phyloP scores from a whole-genome alignment of 768 basidiomycete species.

The Lactarius quietus region DNA sequence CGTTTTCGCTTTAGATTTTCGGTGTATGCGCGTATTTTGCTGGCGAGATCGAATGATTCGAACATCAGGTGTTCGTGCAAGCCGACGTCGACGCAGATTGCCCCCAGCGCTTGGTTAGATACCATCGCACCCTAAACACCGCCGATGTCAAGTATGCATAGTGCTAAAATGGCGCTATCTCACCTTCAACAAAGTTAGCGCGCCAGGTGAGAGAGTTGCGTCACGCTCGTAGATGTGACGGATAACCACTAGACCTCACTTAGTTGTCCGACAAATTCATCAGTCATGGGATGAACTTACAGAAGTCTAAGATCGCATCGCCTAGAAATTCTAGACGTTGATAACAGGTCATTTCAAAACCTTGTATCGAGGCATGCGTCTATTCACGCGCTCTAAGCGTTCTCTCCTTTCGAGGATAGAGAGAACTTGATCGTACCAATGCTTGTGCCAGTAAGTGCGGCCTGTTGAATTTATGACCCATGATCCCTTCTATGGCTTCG shows the following conservation, averaged over 20 bases:
- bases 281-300: constrained; percentile 41
- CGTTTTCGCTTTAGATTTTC: constrained; percentile 44
- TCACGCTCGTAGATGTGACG: constrained; percentile 65
- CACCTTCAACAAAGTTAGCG: constrained; percentile 77
- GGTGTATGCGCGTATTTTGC: constrained; percentile 52
- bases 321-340: constrained; percentile 83
- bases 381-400: constrained; percentile 31
- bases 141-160: constrained; percentile 7
- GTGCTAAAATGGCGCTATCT: neutral
- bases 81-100: constrained; percentile 67
- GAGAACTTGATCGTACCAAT: constrained; percentile 47
- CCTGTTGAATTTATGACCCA: constrained; percentile 58
- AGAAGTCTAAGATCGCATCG: constrained; percentile 80
- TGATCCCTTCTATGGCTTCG: constrained; percentile 56
- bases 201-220: constrained; percentile 64
- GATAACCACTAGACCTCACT: constrained; percentile 55
- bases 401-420: neutral
- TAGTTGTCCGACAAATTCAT: neutral
- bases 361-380: constrained; percentile 65
- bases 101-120: constrained; percentile 72
- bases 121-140: constrained; percentile 72
- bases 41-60: constrained; percentile 50
- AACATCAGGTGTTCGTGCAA: constrained; percentile 59
- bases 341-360: constrained; percentile 54
- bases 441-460: constrained; percentile 69